Evolutionary conservation across 1,139 yeast species (phyloP).

Genomic region (Yamadazyma atlantica): DNA sequence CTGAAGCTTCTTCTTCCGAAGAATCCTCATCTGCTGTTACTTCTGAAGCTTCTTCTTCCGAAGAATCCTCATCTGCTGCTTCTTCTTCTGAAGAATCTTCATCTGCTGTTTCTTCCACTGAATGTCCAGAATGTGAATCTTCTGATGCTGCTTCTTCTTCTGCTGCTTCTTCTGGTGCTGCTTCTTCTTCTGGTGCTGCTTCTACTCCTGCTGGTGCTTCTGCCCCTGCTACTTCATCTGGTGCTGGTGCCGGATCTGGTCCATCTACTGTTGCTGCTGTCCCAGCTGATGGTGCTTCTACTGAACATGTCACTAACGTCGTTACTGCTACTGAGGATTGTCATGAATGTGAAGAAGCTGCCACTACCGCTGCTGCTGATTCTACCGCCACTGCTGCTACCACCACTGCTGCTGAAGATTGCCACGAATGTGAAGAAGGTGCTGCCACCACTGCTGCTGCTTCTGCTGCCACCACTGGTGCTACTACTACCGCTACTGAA

Average conservation of each 20-base stretch:
- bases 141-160: slow-evolving; percentile 1
- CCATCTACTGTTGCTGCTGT: slow-evolving; percentile 1
- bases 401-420: slow-evolving; percentile 1
- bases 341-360: slow-evolving; percentile 2
- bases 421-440: slow-evolving; percentile 1
- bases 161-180: slow-evolving; percentile 4
- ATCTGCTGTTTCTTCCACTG: slow-evolving; percentile 4
- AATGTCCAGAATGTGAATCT: not conserved
- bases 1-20: slow-evolving; percentile 4
- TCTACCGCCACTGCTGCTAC: not conserved
- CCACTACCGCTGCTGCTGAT: not conserved
- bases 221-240: slow-evolving; percentile 1
- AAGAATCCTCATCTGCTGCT: slow-evolving; percentile 6
- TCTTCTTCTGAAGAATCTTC: slow-evolving; percentile 7
- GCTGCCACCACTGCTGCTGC: slow-evolving; percentile 1
- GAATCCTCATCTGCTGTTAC: slow-evolving; percentile 5
- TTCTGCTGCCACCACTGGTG: not conserved
- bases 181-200: slow-evolving; percentile 1
- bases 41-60: slow-evolving; percentile 6
- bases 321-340: slow-evolving; percentile 4
- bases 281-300: not conserved
- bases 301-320: not conserved
- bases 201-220: not conserved
- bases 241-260: not conserved
- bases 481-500: not conserved